phyloP scores from a whole-genome alignment of 164 flowering plant genomes.

The Magnolia changhungtana region DNA sequence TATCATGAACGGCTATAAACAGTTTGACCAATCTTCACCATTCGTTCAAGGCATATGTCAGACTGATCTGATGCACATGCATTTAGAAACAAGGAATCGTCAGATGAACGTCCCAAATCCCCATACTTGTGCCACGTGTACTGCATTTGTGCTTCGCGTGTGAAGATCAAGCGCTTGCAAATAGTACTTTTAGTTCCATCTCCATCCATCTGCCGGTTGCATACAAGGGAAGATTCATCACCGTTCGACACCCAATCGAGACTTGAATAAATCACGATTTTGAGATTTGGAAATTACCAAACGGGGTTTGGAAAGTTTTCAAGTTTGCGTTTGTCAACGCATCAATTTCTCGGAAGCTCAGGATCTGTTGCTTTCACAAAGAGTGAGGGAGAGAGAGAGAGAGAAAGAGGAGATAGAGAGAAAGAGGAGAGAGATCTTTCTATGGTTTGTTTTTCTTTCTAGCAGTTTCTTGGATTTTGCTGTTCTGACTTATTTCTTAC shows the following conservation, averaged over 20 bases:
- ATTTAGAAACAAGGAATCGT: no score
- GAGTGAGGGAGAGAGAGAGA: background rate
- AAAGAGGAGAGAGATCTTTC: background rate
- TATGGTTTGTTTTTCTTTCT: background rate
- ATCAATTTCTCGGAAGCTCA: background rate
- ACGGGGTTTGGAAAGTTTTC: background rate
- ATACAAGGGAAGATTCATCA: background rate
- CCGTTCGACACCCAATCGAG: background rate
- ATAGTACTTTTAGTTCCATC: background rate
- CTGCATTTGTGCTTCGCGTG: background rate
- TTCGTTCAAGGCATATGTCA: no score
- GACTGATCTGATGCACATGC: no score
- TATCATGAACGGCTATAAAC: no score
- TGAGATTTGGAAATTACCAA: background rate
- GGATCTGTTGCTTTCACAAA: background rate
- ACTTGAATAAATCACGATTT: background rate
- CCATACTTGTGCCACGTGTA: background rate
- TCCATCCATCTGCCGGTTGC: no score
- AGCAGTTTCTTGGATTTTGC: conserved; percentile 3
- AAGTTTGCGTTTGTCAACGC: conserved; percentile 1
- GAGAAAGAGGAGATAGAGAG: no score
- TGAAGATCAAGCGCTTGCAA: background rate
- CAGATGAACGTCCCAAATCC: background rate
- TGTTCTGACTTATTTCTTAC: background rate
- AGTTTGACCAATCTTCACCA: no score